Percentiles rank a stretch among this genome's conserved stretches.
Conservation (phyloP, 2,329 filamentous ascomycete species). For the Pseudogymnoascus pannorum region DNA sequence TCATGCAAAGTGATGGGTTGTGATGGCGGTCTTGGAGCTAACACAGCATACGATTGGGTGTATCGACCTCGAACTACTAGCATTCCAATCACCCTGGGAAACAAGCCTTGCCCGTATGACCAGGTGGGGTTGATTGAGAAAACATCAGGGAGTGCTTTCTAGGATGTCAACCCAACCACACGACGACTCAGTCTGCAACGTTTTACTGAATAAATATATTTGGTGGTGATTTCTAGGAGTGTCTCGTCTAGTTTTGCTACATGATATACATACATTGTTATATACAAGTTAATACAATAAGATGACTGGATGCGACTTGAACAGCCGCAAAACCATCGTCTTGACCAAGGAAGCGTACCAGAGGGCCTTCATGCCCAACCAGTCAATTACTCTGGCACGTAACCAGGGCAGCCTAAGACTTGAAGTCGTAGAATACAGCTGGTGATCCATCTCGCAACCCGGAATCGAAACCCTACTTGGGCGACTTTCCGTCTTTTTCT, state of each 20-base stretch:
- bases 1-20: slow-evolving; percentile 7
- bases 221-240: slow-evolving; percentile 7
- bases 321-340: not conserved
- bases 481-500: slow-evolving; percentile 16
- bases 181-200: not conserved
- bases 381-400: not conserved
- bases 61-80: not conserved
- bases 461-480: slow-evolving; percentile 18
- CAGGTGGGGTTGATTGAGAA: not conserved
- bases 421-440: not conserved
- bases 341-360: not conserved
- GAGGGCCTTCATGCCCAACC: not conserved
- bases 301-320: not conserved
- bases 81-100: not conserved
- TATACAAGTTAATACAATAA: not conserved
- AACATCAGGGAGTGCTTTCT: not conserved
- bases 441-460: not conserved
- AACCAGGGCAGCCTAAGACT: not conserved
- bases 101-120: slow-evolving; percentile 5
- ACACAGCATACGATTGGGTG: slow-evolving; percentile 2
- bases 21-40: not conserved
- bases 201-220: slow-evolving; percentile 1
- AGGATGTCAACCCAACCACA: not conserved
- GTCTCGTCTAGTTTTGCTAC: slow-evolving; percentile 4
- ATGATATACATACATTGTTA: slow-evolving; percentile 7